Evolutionary conservation across 805 yeast genomes (phyloP).

Genomic region (Scheffersomyces amazonensis): DNA sequence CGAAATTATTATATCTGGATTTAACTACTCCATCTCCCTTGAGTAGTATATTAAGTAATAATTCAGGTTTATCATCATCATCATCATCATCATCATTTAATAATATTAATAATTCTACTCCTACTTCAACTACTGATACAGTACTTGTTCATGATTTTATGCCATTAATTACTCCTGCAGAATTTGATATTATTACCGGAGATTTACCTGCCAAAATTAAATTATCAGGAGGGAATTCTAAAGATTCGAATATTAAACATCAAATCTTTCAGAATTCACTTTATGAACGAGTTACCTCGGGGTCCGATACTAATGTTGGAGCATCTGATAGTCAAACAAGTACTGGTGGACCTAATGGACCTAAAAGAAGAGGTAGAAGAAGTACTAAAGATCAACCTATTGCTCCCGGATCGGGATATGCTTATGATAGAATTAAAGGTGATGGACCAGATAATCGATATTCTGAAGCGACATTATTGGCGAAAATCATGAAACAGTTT

Average conservation of each 20-base stretch:
- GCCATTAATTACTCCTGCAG: slow-evolving; percentile 36
- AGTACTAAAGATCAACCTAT: slow-evolving; percentile 8
- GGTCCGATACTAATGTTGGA: slow-evolving; percentile 35
- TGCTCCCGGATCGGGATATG: slow-evolving; percentile 3
- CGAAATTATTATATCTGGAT: background rate
- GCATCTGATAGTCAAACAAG: slow-evolving; percentile 9
- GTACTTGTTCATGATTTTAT: slow-evolving; percentile 35
- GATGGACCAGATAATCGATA: slow-evolving; percentile 16
- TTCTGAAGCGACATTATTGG: slow-evolving; percentile 36
- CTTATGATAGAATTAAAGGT: background rate
- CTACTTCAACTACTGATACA: slow-evolving; percentile 1
- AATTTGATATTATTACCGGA: slow-evolving; percentile 39
- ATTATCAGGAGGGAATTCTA: background rate
- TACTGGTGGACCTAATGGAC: slow-evolving; percentile 8
- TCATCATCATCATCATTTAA: slow-evolving; percentile 3
- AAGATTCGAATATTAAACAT: slow-evolving; percentile 27
- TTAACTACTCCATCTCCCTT: slow-evolving; percentile 1
- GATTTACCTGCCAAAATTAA: slow-evolving; percentile 25
- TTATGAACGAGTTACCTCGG: slow-evolving; percentile 36
- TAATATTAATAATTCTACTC: background rate
- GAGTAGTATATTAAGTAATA: too few relatives aligned
- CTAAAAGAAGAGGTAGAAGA: slow-evolving; percentile 40
- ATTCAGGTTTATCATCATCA: slow-evolving; percentile 1
- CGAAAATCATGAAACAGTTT: slow-evolving; percentile 42
- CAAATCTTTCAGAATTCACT: slow-evolving; percentile 38